Conservation (phyloP, 2,329 filamentous ascomycete genomes). For the Colletotrichum tropicicola region DNA sequence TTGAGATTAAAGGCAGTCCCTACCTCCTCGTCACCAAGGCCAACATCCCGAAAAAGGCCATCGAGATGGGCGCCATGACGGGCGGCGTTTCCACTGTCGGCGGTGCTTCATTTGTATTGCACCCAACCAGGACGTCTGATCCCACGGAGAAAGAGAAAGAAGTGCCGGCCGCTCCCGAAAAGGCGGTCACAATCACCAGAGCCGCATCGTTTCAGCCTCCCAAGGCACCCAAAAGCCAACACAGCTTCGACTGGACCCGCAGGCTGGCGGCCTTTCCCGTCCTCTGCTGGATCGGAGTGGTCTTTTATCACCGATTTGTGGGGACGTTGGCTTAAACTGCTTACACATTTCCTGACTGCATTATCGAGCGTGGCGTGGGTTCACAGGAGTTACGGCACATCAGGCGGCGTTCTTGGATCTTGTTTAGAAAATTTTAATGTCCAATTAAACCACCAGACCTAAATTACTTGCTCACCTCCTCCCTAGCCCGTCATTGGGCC, state of each 20-base stretch:
- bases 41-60: slow-evolving; percentile 27
- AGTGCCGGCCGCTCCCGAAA: not conserved
- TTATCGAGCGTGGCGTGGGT: not conserved
- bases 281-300: slow-evolving; percentile 10
- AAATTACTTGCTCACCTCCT: not conserved
- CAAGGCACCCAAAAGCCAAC: not conserved
- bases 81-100: not conserved
- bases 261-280: slow-evolving; percentile 17
- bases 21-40: slow-evolving; percentile 35
- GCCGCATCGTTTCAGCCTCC: not conserved
- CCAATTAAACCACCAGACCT: not conserved
- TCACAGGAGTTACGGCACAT: not conserved
- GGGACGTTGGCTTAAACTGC: slow-evolving; percentile 15
- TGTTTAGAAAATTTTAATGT: not conserved
- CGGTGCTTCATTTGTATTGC: slow-evolving; percentile 11
- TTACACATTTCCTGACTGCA: not conserved
- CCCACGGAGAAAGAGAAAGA: not conserved
- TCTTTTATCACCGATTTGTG: slow-evolving; percentile 21
- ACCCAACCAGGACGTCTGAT: not conserved
- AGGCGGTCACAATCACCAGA: not conserved
- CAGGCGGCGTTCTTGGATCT: not conserved
- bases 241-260: slow-evolving; percentile 19
- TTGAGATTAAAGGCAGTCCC: slow-evolving; percentile 35
- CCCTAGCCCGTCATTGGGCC: not conserved
- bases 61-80: slow-evolving; percentile 15